Percentiles rank a stretch among this genome's conserved stretches.
Evolutionary conservation across 192 early-diverging fungal species (phyloP).

Genomic region (Phycomyces blakesleeanus): DNA sequence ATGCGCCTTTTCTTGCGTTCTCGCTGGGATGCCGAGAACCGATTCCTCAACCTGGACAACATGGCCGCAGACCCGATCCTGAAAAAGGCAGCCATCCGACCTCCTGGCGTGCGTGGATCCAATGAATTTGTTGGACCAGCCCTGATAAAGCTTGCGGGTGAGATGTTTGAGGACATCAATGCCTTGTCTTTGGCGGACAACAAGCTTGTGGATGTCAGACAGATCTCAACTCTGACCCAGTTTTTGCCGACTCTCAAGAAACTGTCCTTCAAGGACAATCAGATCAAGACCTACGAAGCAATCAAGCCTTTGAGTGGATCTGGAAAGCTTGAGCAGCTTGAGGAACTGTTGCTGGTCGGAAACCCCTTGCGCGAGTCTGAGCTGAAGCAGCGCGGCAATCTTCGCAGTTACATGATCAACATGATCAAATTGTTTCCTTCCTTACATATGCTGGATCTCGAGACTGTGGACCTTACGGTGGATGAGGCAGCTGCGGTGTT

Average conservation of each 20-base stretch:
- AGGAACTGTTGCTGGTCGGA: conserved; percentile 39
- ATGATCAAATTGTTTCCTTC: conserved; percentile 39
- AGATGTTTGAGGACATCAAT: conserved; percentile 29
- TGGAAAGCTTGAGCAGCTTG: conserved; percentile 31
- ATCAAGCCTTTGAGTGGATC: conserved; percentile 37
- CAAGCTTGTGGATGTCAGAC: conserved; percentile 29
- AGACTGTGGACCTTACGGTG: conserved; percentile 5
- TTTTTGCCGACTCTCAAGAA: conserved; percentile 44
- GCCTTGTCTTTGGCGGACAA: conserved; percentile 43
- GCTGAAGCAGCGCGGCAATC: conserved; percentile 34
- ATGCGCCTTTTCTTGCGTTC: conserved; percentile 23
- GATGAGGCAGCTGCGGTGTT: conserved; percentile 6
- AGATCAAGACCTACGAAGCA: conserved; percentile 31
- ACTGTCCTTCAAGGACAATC: conserved; percentile 41
- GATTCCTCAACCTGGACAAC: conserved; percentile 27
- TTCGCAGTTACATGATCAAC: conserved; percentile 21
- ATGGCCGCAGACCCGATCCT: conserved; percentile 29
- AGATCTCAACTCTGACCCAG: conserved; percentile 33
- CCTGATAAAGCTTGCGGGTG: conserved; percentile 31
- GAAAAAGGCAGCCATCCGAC: conserved; percentile 18
- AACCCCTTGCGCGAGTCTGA: conserved; percentile 39
- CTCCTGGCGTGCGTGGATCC: conserved; percentile 17
- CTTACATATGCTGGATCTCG: conserved; percentile 35
- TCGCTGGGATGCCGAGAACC: conserved; percentile 17
- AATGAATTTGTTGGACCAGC: conserved; percentile 25